Percentiles rank a stretch among this genome's conserved stretches.
Conservation (phyloP, 768 basidiomycete genomes). For the Agaricus blazei region DNA sequence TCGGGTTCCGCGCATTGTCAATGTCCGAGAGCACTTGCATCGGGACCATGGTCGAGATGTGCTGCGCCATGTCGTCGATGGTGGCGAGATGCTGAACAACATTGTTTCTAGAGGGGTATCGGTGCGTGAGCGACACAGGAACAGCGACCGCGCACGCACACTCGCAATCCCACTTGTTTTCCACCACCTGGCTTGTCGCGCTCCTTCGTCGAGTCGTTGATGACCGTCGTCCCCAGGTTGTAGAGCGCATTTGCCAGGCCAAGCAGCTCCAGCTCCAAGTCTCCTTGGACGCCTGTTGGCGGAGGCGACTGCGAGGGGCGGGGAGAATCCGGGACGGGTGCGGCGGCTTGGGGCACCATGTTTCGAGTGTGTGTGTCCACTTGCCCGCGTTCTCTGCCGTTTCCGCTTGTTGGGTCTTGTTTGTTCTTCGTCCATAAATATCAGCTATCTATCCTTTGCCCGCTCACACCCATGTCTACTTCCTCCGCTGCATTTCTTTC, state of each 20-base stretch:
- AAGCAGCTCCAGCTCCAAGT: constrained; percentile 69
- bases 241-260: constrained; percentile 76
- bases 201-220: constrained; percentile 80
- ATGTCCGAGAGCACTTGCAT: constrained; percentile 74
- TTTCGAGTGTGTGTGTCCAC: neutral
- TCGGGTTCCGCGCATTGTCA: constrained; percentile 75
- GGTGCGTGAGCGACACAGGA: constrained; percentile 1
- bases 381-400: neutral
- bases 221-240: constrained; percentile 78
- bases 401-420: constrained; percentile 6
- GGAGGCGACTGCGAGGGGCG: constrained; percentile 71
- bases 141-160: constrained; percentile 37
- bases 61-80: constrained; percentile 65
- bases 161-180: constrained; percentile 74
- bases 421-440: constrained; percentile 6
- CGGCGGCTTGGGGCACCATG: constrained; percentile 10
- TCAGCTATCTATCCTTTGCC: neutral
- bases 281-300: constrained; percentile 64
- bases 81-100: constrained; percentile 62
- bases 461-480: neutral
- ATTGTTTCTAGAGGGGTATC: constrained; percentile 52
- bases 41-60: constrained; percentile 61
- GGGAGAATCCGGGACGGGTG: constrained; percentile 57
- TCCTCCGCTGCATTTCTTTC: neutral
- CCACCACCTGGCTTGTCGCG: constrained; percentile 63